These are phyloP conservation scores for Macadamia tetraphylla DNA, from an alignment of 164 flowering plant species.

Conservation along the genomic window DNA sequence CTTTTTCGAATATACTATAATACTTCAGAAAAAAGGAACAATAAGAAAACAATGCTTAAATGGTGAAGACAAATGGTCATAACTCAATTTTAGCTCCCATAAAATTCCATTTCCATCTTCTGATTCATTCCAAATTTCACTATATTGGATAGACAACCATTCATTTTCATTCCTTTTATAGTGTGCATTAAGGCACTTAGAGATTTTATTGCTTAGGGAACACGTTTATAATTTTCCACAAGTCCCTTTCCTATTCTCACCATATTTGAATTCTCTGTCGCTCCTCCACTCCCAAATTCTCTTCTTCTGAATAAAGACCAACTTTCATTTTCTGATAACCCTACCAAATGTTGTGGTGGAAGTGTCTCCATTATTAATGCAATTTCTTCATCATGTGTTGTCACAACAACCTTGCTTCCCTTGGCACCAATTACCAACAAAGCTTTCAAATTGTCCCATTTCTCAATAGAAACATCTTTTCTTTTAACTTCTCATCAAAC, in stretches of 20 bases:
- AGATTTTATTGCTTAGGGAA: constrained; percentile 1
- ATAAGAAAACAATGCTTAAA: constrained; percentile 2
- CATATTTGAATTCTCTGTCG: not conserved
- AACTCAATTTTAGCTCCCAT: constrained; percentile 1
- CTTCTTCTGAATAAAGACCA: constrained; percentile 4
- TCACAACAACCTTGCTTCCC: not conserved
- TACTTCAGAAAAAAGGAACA: constrained; percentile 2
- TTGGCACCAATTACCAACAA: not conserved
- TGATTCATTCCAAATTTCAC: constrained; percentile 5
- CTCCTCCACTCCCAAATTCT: constrained; percentile 2
- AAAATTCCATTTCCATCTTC: not conserved
- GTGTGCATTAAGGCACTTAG: constrained; percentile 5
- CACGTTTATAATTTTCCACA: constrained; percentile 4
- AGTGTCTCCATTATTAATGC: not conserved
- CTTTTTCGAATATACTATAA: not conserved
- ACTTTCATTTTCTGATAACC: constrained; percentile 1
- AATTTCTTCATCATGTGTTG: too few species aligned
- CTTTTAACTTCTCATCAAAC: not conserved
- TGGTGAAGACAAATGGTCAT: not conserved
- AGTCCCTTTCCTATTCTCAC: constrained; percentile 3
- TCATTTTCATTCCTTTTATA: not conserved
- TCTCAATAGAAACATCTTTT: not conserved
- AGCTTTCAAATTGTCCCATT: not conserved
- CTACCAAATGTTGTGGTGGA: not conserved
- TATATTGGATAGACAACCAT: not conserved